Conservation (phyloP, 2,329 filamentous ascomycete species). For the Dactylonectria estremocensis region DNA sequence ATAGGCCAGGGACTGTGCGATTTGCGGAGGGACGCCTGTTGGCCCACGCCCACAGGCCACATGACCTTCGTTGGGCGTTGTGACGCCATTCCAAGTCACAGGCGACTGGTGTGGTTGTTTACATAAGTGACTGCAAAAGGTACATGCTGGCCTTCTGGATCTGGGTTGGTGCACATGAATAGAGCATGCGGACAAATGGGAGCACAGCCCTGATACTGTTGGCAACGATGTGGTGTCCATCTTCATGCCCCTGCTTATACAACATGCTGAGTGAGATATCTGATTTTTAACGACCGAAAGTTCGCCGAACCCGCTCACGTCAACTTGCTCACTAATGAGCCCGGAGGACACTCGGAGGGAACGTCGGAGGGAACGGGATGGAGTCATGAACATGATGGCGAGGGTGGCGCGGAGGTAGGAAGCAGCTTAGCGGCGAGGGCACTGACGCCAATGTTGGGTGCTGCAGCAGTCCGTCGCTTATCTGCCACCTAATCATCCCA, state of each 20-base stretch:
- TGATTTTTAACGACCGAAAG: conserved; percentile 14
- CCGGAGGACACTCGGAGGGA: not conserved
- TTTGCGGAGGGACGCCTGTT: conserved; percentile 15
- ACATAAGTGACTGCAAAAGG: conserved; percentile 32
- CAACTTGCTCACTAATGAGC: conserved; percentile 7
- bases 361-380: conserved; percentile 10
- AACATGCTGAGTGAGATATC: conserved; percentile 34
- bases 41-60: conserved; percentile 36
- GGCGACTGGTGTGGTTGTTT: conserved; percentile 35
- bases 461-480: conserved; percentile 29
- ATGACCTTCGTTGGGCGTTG: conserved; percentile 47
- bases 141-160: conserved; percentile 17
- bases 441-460: conserved; percentile 5
- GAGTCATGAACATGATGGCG: not conserved
- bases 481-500: conserved; percentile 21
- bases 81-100: conserved; percentile 49
- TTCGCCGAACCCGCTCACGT: conserved; percentile 25
- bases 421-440: conserved; percentile 37
- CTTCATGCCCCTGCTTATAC: conserved; percentile 21
- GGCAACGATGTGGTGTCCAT: conserved; percentile 6
- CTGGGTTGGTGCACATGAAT: conserved; percentile 30
- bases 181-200: conserved; percentile 14
- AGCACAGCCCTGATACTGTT: conserved; percentile 8
- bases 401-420: conserved; percentile 5
- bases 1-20: conserved; percentile 5